Conservation (phyloP, 352 stramenopile genomes). For the Pseudoperonospora humuli region DNA sequence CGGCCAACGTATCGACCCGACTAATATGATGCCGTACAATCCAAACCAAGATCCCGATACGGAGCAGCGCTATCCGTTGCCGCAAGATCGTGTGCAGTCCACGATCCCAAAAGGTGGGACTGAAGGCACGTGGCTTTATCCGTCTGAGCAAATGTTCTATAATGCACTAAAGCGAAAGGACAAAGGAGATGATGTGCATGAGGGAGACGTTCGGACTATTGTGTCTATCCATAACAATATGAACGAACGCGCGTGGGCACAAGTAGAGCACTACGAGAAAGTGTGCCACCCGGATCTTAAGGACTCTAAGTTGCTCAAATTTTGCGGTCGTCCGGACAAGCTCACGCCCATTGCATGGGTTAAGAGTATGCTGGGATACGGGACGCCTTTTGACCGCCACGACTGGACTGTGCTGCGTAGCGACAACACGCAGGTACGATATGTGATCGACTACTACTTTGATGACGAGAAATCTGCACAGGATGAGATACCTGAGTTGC, state of each 20-base stretch:
- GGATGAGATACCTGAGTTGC: constrained; percentile 77
- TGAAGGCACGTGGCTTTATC: constrained; percentile 96
- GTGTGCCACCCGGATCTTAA: constrained; percentile 64
- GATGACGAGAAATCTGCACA: constrained; percentile 77
- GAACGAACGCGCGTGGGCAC: constrained; percentile 98
- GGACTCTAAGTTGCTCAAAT: constrained; percentile 92
- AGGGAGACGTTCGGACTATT: constrained; percentile 90
- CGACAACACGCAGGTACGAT: constrained; percentile 89
- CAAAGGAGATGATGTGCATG: constrained; percentile 95
- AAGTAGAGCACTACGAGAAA: constrained; percentile 97
- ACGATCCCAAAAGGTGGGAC: constrained; percentile 95
- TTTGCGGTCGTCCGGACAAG: constrained; percentile 94
- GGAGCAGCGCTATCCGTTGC: constrained; percentile 85
- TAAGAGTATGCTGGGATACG: constrained; percentile 84
- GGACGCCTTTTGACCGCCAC: constrained; percentile 95
- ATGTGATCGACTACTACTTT: constrained; percentile 99
- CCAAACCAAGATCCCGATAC: constrained; percentile 91
- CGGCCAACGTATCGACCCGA: constrained; percentile 93
- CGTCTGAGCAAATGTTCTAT: constrained; percentile 99
- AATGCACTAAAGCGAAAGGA: constrained; percentile 97
- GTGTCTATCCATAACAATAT: constrained; percentile 99
- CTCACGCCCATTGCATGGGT: constrained; percentile 91
- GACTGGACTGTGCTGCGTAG: constrained; percentile 95
- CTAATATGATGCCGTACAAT: constrained; percentile 97
- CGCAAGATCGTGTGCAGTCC: constrained; percentile 89